Base-by-base conservation (phyloP, 2,329 filamentous ascomycete species). In the Byssoonygena ceratinophila region DNA sequence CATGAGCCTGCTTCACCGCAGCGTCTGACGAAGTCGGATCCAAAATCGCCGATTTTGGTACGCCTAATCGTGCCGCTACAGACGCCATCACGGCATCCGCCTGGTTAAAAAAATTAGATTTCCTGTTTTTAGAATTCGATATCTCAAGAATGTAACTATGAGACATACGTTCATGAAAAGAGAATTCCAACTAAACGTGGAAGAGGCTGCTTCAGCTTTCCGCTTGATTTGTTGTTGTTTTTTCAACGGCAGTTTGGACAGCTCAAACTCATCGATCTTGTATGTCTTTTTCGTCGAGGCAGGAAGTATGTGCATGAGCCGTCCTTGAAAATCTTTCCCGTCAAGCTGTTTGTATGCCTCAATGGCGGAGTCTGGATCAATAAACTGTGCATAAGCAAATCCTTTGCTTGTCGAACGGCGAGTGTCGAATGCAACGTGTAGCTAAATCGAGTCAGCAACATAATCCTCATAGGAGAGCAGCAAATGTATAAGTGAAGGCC, bases 141-240 rank as follows among this genome's bases (percentile, higher is more conserved):
- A 29, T 4, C 8, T 6, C 29, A 20, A 11, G 40, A 32, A 40
- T n/a, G n/a, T n/a, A n/a, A n/a, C n/a, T n/a, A 7, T 37, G n/a
- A 37, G 43, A 66, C 66, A 67, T 71, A 88, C 85, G 69, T 85
- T 96, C 86, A 98, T 94, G 69, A 92, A 98, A n/a, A 98, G 75
- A n/a, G 90, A 91, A 73, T 98, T 98, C 92, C 92, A 98, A 66
- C 91, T 95, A 72, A 97, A 97, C 1, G 80, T 82, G 46, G 79
- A 81, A 27, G 83, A 84, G 7, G 85, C 78, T 20, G 90, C 87
- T 61, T 91, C 84, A 46, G 83, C 78, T 70, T 87, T 94, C 63
- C 85, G 86, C 66, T 85, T 87, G 59, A 97, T 85, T 62, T 94
- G 80, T 61, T 88, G 88, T 68, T 97, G 92, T 68, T 94, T 92